These are phyloP conservation scores for Solanum paucissectum DNA, from an alignment of 257 asterid species.

Conservation along the genomic window DNA sequence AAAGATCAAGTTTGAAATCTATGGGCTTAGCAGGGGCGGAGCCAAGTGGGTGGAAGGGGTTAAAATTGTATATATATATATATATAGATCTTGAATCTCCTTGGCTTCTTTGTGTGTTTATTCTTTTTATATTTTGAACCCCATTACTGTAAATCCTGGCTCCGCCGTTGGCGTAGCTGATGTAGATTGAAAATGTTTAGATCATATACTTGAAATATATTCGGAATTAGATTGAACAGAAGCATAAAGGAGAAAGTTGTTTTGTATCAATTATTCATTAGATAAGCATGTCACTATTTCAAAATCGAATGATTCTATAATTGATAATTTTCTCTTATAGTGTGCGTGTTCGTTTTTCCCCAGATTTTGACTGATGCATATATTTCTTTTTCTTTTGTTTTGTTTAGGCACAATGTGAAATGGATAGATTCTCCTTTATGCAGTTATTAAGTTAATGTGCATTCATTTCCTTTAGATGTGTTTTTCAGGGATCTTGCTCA, in stretches of 20 bases:
- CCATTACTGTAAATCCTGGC: background rate
- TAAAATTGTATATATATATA: background rate
- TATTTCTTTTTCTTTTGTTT: background rate
- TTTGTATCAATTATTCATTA: background rate
- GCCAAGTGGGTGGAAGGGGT: background rate
- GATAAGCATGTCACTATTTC: background rate
- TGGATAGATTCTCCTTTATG: background rate
- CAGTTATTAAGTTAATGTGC: background rate
- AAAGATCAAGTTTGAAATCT: background rate
- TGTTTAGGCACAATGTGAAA: background rate
- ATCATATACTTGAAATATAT: background rate
- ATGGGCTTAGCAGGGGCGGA: background rate
- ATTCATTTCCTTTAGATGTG: slow-evolving; percentile 15
- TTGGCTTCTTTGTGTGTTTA: background rate
- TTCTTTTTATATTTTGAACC: background rate
- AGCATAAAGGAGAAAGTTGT: background rate
- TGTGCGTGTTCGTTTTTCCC: background rate
- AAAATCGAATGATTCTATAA: background rate
- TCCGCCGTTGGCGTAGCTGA: background rate
- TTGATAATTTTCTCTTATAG: background rate
- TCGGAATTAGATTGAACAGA: background rate
- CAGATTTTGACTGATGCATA: background rate
- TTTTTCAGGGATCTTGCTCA: slow-evolving; percentile 72
- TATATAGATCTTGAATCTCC: background rate
- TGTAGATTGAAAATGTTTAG: background rate